Conservation (phyloP, 306 rosid genomes). For the Corylus heterophylla region DNA sequence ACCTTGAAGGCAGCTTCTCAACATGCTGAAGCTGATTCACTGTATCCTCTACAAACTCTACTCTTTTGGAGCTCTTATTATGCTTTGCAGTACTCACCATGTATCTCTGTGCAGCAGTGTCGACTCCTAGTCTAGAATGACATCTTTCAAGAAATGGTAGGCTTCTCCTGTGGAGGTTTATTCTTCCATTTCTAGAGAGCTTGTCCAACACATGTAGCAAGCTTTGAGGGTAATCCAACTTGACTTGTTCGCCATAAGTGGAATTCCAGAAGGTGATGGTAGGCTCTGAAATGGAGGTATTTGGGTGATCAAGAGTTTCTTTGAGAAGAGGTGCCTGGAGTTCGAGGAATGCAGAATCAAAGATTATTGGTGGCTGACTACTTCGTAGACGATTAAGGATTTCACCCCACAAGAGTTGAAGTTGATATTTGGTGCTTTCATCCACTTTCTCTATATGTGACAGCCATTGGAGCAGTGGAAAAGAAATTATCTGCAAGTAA, state of each 20-base stretch:
- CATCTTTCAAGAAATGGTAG: slow-evolving; percentile 45
- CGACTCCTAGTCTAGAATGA: slow-evolving; percentile 29
- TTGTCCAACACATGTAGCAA: slow-evolving; percentile 67
- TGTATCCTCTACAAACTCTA: slow-evolving; percentile 40
- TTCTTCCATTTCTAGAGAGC: slow-evolving; percentile 59
- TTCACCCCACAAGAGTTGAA: slow-evolving; percentile 64
- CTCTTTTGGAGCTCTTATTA: slow-evolving; percentile 62
- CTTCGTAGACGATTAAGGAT: slow-evolving; percentile 49
- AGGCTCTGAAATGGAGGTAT: slow-evolving; percentile 61
- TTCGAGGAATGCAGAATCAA: slow-evolving; percentile 60
- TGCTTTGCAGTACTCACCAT: slow-evolving; percentile 44
- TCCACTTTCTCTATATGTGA: slow-evolving; percentile 44
- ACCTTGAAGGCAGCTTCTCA: slow-evolving; percentile 26
- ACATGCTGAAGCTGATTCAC: slow-evolving; percentile 21
- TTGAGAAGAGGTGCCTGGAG: slow-evolving; percentile 63
- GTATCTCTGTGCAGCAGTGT: slow-evolving; percentile 37
- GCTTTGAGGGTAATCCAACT: slow-evolving; percentile 61
- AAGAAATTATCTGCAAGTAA: slow-evolving; percentile 52
- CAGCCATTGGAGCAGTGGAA: slow-evolving; percentile 72
- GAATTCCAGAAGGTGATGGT: slow-evolving; percentile 76
- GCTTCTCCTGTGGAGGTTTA: slow-evolving; percentile 70
- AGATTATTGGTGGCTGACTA: slow-evolving; percentile 60
- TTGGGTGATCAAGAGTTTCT: slow-evolving; percentile 74
- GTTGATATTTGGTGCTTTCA: slow-evolving; percentile 40
- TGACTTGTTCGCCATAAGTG: slow-evolving; percentile 58